phyloP scores from a whole-genome alignment of 1,284 basidiomycete genomes.

The Moesziomyces globuligerus region DNA sequence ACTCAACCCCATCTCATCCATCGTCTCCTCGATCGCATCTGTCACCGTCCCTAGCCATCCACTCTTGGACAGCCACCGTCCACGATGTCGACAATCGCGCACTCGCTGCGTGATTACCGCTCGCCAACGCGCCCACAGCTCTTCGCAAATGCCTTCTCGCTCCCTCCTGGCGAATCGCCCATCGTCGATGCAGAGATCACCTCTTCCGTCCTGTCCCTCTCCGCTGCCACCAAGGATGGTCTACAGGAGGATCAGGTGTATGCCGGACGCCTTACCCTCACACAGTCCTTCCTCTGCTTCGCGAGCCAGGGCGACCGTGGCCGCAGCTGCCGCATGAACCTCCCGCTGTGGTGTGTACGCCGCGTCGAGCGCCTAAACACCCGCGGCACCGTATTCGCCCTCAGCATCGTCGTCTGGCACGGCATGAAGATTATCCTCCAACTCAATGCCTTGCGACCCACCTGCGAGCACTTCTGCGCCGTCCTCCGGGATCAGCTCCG shows the following conservation, averaged over 20 bases:
- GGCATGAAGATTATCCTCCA: conserved; percentile 94
- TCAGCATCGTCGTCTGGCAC: conserved; percentile 94
- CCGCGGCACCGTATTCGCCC: conserved; percentile 78
- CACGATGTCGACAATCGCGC: conserved; percentile 66
- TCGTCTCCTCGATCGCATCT: neutral
- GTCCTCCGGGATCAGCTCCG: conserved; percentile 89
- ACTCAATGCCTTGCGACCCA: conserved; percentile 92
- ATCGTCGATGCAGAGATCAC: conserved; percentile 60
- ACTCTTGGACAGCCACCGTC: neutral
- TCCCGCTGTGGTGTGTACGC: conserved; percentile 91
- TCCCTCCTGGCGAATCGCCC: conserved; percentile 54
- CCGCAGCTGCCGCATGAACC: conserved; percentile 84
- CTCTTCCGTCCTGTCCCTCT: conserved; percentile 62
- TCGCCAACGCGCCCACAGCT: conserved; percentile 60
- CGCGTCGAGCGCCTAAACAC: conserved; percentile 88
- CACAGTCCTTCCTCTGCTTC: conserved; percentile 91
- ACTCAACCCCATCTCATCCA: neutral
- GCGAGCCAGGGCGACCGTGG: conserved; percentile 85
- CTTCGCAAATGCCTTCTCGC: conserved; percentile 59
- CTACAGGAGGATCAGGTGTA: conserved; percentile 63
- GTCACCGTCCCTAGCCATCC: neutral
- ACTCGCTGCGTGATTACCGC: conserved; percentile 66
- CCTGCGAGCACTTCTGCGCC: conserved; percentile 92
- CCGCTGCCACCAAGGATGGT: conserved; percentile 45
- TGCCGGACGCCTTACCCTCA: conserved; percentile 83